phyloP scores from a whole-genome alignment of 306 rosid species.

The Quercus cerris region DNA sequence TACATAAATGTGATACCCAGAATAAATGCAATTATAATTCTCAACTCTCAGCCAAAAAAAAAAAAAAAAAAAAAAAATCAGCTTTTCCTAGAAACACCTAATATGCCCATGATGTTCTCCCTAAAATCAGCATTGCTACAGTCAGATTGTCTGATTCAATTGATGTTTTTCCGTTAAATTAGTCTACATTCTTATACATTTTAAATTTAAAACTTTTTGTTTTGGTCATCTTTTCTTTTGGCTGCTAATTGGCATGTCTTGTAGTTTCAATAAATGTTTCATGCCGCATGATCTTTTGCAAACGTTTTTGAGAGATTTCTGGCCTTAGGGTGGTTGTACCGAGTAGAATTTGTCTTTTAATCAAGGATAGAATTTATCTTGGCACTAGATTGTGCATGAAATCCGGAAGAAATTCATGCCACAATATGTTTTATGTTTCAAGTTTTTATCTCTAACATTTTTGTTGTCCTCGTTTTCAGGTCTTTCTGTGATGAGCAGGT shows the following conservation, averaged over 20 bases:
- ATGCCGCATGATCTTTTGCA: neutral
- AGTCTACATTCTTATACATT: neutral
- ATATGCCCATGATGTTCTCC: neutral
- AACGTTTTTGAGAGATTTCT: neutral
- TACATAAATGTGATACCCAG: neutral
- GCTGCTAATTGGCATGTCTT: neutral
- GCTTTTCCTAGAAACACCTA: neutral
- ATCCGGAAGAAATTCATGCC: neutral
- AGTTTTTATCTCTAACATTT: neutral
- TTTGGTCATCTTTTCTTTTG: neutral
- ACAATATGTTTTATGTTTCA: neutral
- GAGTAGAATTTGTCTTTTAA: neutral
- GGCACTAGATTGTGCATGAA: neutral
- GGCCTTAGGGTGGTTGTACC: neutral
- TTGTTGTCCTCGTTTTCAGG: slow-evolving; percentile 39
- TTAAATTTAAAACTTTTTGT: neutral
- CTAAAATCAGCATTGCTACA: neutral
- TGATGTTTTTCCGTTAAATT: neutral
- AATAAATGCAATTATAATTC: neutral
- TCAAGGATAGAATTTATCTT: neutral
- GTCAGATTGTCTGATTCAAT: neutral
- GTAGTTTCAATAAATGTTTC: neutral
- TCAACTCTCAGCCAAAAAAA: neutral
- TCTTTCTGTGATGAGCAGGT: slow-evolving; percentile 75
- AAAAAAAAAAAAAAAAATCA: neutral